Evolutionary conservation across 1,139 yeast species (phyloP).

Genomic region (Pichia inconspicua): DNA sequence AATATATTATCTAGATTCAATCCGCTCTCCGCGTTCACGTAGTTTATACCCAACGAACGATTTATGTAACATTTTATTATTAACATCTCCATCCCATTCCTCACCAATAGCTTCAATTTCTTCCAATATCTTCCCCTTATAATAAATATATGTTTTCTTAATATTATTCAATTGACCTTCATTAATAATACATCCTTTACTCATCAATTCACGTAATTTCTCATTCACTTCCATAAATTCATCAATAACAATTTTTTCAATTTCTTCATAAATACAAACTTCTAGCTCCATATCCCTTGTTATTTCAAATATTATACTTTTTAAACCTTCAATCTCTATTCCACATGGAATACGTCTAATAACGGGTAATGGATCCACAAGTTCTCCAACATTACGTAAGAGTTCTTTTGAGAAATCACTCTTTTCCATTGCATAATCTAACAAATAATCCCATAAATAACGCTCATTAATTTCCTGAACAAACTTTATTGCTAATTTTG

Average conservation of each 20-base stretch:
- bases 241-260: constrained; percentile 53
- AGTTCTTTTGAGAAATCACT: constrained; percentile 71
- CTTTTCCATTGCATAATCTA: constrained; percentile 62
- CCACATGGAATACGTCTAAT: constrained; percentile 56
- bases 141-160: constrained; percentile 10
- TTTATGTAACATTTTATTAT: constrained; percentile 28
- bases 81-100: constrained; percentile 22
- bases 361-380: constrained; percentile 63
- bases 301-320: constrained; percentile 53
- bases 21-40: neutral
- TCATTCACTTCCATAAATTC: constrained; percentile 45
- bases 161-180: neutral
- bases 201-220: constrained; percentile 31
- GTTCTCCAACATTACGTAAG: constrained; percentile 59
- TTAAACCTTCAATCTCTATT: constrained; percentile 59
- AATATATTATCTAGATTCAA: constrained; percentile 41
- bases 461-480: constrained; percentile 65
- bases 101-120: constrained; percentile 29
- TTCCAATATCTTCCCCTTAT: constrained; percentile 20
- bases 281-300: constrained; percentile 59
- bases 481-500: constrained; percentile 72
- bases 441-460: constrained; percentile 72
- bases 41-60: constrained; percentile 25
- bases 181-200: constrained; percentile 39
- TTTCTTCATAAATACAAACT: constrained; percentile 47